phyloP scores from a whole-genome alignment of 225 moss, liverwort and hornwort species.

The Lunularia cruciata region DNA sequence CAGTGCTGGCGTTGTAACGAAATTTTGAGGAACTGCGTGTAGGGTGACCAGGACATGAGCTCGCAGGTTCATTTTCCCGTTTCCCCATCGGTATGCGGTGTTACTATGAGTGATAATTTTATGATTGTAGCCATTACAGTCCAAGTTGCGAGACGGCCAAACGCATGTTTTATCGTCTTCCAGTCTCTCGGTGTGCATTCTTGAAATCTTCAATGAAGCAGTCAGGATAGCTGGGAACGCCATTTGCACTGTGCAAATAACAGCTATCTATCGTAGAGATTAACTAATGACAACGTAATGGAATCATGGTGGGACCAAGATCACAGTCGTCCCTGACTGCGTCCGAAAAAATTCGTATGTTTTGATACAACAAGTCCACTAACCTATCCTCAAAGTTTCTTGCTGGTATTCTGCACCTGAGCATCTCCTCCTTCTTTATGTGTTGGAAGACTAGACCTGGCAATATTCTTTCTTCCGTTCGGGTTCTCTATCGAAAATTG shows the following conservation, averaged over 20 bases:
- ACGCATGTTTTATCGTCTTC: neutral
- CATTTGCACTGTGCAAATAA: neutral
- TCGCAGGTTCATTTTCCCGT: neutral
- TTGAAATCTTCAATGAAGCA: neutral
- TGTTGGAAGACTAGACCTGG: neutral
- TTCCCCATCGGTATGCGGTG: neutral
- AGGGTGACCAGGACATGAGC: neutral
- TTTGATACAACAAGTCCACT: neutral
- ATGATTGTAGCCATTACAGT: slow-evolving; percentile 6
- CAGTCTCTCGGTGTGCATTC: neutral
- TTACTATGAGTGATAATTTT: neutral
- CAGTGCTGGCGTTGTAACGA: neutral
- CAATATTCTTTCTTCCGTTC: neutral
- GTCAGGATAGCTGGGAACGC: slow-evolving; percentile 1
- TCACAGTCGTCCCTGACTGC: neutral
- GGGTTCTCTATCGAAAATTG: neutral
- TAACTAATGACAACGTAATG: neutral
- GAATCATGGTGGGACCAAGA: slow-evolving; percentile 6
- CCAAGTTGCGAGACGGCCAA: neutral
- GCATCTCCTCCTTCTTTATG: neutral
- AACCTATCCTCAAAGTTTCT: neutral
- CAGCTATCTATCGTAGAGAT: neutral
- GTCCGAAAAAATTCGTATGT: neutral
- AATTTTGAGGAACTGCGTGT: neutral
- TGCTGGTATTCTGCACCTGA: neutral